These are phyloP conservation scores for Solanum megistacrolobum DNA, from an alignment of 257 asterid genomes.

Conservation along the genomic window DNA sequence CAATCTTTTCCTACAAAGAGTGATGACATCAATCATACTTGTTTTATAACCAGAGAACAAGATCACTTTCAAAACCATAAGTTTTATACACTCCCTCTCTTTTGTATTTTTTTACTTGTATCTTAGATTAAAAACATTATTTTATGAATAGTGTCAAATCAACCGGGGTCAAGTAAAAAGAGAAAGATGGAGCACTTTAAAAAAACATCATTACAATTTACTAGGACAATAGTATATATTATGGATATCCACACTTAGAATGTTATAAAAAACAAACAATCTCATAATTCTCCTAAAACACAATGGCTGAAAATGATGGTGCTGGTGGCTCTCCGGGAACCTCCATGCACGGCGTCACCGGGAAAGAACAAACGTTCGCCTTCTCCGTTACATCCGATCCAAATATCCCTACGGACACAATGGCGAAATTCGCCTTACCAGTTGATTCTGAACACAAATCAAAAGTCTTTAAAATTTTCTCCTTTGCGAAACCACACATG, in stretches of 20 bases:
- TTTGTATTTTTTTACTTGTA: too few species aligned
- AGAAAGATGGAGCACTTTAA: too few species aligned
- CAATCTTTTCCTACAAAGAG: too few species aligned
- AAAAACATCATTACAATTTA: too few species aligned
- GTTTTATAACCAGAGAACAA: too few species aligned
- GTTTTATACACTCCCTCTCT: too few species aligned
- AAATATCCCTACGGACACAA: constrained; percentile 12
- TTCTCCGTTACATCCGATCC: constrained; percentile 24
- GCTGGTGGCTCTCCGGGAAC: constrained; percentile 28
- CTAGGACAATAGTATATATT: too few species aligned
- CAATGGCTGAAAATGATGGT: constrained; percentile 17
- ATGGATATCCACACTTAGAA: not conserved
- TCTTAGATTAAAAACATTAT: too few species aligned
- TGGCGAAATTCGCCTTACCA: constrained; percentile 31
- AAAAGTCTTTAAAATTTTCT: constrained; percentile 26
- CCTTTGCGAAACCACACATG: constrained; percentile 48
- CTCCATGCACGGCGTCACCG: constrained; percentile 55
- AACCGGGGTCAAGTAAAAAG: too few species aligned
- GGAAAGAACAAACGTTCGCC: constrained; percentile 39
- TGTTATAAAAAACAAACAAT: not conserved
- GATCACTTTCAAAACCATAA: too few species aligned
- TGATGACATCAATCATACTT: too few species aligned
- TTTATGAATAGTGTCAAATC: too few species aligned
- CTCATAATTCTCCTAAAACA: not conserved
- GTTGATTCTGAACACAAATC: constrained; percentile 63